Evolutionary conservation across 805 yeast species (phyloP).

Genomic region (Starmerella roubikii): DNA sequence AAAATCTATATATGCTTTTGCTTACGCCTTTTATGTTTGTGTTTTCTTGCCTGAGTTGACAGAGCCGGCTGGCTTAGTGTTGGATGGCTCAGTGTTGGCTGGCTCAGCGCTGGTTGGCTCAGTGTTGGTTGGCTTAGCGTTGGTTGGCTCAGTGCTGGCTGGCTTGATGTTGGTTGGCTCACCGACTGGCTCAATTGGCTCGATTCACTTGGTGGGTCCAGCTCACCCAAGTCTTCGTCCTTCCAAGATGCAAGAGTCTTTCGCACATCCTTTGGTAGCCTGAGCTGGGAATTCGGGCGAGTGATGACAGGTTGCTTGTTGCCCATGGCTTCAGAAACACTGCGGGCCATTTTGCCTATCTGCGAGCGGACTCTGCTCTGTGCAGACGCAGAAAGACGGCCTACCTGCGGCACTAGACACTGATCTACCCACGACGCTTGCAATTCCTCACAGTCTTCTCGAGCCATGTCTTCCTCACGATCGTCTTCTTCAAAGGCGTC

Average conservation of each 20-base stretch:
- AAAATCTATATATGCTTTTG: no score
- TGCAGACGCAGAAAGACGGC: background rate
- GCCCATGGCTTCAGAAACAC: background rate
- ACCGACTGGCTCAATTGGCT: constrained; percentile 1
- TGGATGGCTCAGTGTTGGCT: no score
- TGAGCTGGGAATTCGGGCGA: background rate
- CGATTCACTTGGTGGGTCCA: background rate
- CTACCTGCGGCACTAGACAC: background rate
- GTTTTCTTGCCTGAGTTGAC: background rate
- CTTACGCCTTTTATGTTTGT: background rate
- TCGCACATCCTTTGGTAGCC: background rate
- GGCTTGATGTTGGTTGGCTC: background rate
- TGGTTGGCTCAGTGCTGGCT: background rate
- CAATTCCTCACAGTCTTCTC: background rate
- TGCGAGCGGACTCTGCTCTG: background rate
- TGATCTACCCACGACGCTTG: background rate
- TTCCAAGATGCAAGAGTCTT: background rate
- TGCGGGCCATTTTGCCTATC: background rate
- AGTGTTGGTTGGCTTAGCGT: constrained; percentile 1
- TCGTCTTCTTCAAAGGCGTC: background rate
- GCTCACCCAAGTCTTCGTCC: background rate
- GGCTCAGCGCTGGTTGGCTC: constrained; percentile 3
- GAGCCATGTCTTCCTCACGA: background rate
- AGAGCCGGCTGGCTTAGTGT: background rate
- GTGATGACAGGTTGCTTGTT: background rate